phyloP scores from a whole-genome alignment of 805 yeast genomes.

The Ogataea degrootiae region DNA sequence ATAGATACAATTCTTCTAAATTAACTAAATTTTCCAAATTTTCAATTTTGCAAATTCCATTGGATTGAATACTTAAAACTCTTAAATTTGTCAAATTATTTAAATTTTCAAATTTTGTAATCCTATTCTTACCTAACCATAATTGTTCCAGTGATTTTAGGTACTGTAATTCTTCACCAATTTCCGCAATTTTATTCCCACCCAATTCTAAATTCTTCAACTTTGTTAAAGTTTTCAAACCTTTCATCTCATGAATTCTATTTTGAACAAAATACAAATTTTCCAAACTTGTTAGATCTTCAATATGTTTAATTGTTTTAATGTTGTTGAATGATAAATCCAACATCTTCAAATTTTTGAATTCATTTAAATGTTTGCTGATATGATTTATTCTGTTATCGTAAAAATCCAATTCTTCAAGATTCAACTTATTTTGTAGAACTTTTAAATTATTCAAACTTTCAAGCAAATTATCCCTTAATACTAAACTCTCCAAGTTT shows the following conservation, averaged over 20 bases:
- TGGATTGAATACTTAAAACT: conserved; percentile 84
- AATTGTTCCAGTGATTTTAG: conserved; percentile 62
- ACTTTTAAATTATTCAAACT: conserved; percentile 67
- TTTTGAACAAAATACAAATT: conserved; percentile 86
- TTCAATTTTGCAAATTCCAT: conserved; percentile 71
- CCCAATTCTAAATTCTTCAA: conserved; percentile 81
- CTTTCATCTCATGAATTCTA: conserved; percentile 67
- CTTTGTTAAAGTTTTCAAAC: conserved; percentile 50
- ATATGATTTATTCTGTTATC: conserved; percentile 90
- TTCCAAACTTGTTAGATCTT: conserved; percentile 53
- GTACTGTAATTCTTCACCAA: conserved; percentile 50
- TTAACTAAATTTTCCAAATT: conserved; percentile 69
- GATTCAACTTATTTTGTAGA: conserved; percentile 40
- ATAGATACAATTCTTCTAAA: conserved; percentile 80
- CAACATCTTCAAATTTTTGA: conserved; percentile 51
- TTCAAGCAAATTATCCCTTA: conserved; percentile 80
- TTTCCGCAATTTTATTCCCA: conserved; percentile 67
- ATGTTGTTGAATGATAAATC: conserved; percentile 91
- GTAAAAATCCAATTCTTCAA: conserved; percentile 82
- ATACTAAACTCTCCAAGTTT: conserved; percentile 54
- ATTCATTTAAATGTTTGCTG: conserved; percentile 59
- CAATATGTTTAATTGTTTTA: conserved; percentile 76
- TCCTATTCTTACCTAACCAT: conserved; percentile 91
- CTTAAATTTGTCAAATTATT: conserved; percentile 54
- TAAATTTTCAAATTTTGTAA: conserved; percentile 60